Evolutionary conservation across 352 stramenopile species (phyloP).

Genomic region (Phytophthora hibernalis): DNA sequence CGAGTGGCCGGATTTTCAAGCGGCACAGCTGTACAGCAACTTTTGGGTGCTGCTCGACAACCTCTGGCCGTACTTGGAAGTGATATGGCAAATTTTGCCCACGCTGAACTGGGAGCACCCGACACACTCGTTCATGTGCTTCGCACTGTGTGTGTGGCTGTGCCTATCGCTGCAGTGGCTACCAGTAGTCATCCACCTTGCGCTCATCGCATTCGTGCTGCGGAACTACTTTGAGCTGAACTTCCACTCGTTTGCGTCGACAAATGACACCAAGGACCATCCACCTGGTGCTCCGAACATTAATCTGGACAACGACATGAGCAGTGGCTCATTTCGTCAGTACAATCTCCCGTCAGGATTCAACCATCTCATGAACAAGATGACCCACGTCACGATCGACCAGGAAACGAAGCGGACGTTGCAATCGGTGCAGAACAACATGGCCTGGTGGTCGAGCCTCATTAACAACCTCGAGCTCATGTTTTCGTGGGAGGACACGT

Average conservation of each 20-base stretch:
- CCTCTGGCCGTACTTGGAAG: conserved; percentile 86
- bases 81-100: conserved; percentile 83
- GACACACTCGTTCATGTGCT: conserved; percentile 87
- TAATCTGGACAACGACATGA: conserved; percentile 43
- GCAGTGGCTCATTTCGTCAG: conserved; percentile 67
- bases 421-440: conserved; percentile 90
- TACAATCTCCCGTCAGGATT: conserved; percentile 87
- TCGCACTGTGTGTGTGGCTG: conserved; percentile 84
- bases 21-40: conserved; percentile 85
- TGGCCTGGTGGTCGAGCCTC: conserved; percentile 88
- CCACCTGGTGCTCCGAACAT: conserved; percentile 12
- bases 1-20: conserved; percentile 85
- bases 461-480: conserved; percentile 88
- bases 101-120: conserved; percentile 89
- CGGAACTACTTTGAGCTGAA: conserved; percentile 89
- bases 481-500: conserved; percentile 90
- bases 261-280: conserved; percentile 60
- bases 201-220: conserved; percentile 80
- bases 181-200: conserved; percentile 79
- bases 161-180: conserved; percentile 87
- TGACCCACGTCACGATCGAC: conserved; percentile 88
- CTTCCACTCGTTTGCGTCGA: conserved; percentile 74
- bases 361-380: conserved; percentile 91
- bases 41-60: conserved; percentile 89
- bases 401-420: conserved; percentile 84